phyloP scores from a whole-genome alignment of 2,329 filamentous ascomycete genomes.

The Chaetomiaceae sp. region DNA sequence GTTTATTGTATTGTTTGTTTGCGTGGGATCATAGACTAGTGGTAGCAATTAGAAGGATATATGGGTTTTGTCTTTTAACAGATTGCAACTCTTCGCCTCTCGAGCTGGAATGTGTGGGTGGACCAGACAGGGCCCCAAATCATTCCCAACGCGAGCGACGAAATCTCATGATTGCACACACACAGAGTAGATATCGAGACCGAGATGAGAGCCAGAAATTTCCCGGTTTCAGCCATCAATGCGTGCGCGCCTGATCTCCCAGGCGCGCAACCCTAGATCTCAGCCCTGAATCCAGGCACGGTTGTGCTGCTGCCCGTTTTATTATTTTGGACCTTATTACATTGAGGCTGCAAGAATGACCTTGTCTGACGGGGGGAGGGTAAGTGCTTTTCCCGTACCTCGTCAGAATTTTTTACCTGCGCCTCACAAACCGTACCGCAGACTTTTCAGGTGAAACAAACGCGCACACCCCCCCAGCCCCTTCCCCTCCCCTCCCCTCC shows the following conservation, averaged over 20 bases:
- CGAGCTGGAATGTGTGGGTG: neutral
- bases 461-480: neutral
- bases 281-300: slow-evolving; percentile 7
- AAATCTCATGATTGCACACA: no score
- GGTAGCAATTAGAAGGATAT: slow-evolving; percentile 17
- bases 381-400: slow-evolving; percentile 2
- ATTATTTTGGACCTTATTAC: neutral
- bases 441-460: slow-evolving; percentile 3
- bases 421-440: neutral
- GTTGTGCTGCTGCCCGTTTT: neutral
- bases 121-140: neutral
- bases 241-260: neutral
- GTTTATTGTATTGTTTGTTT: slow-evolving; percentile 4
- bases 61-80: slow-evolving; percentile 4
- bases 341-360: neutral
- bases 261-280: slow-evolving; percentile 3
- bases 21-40: slow-evolving; percentile 14
- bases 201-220: neutral
- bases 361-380: neutral
- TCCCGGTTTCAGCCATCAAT: no score
- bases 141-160: no score
- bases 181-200: neutral
- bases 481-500: no score
- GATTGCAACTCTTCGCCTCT: neutral
- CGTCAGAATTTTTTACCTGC: neutral